These are phyloP conservation scores for Dendrobium nobile DNA, from an alignment of 106 monocot genomes.

Conservation along the genomic window DNA sequence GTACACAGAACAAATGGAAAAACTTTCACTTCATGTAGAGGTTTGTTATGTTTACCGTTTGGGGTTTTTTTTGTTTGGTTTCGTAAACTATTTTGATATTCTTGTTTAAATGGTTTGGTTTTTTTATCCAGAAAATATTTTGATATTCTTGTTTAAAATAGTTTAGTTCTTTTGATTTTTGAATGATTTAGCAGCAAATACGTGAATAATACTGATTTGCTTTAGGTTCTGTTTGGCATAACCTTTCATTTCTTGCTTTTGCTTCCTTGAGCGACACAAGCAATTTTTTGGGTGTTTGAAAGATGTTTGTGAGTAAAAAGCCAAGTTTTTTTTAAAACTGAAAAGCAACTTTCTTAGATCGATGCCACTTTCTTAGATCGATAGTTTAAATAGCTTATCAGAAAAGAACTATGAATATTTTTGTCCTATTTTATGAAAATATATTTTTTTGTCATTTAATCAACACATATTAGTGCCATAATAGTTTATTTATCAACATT, in stretches of 20 bases:
- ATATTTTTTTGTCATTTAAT: neutral
- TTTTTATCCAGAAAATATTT: neutral
- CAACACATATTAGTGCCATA: too few species aligned
- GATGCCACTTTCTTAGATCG: neutral
- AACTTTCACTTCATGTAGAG: slow-evolving; percentile 46
- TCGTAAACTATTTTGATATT: neutral
- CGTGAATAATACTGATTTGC: neutral
- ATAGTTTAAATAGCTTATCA: neutral
- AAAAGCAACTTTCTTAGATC: neutral
- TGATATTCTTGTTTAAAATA: neutral
- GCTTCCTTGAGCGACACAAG: neutral
- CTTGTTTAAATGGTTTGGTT: neutral
- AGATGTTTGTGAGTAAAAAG: neutral
- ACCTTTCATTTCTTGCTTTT: neutral
- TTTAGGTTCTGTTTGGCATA: neutral
- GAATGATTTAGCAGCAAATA: neutral
- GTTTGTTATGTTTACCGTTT: slow-evolving; percentile 14
- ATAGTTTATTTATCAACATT: too few species aligned
- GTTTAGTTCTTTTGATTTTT: neutral
- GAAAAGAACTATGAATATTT: neutral
- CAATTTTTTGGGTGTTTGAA: neutral
- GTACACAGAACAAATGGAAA: slow-evolving; percentile 51
- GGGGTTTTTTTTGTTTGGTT: neutral
- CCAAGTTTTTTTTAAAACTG: neutral
- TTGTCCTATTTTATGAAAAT: neutral